Percentiles rank a stretch among this genome's conserved stretches.
Conservation (phyloP, 371 early-diverging fungal genomes). For the Mortierella sp. region DNA sequence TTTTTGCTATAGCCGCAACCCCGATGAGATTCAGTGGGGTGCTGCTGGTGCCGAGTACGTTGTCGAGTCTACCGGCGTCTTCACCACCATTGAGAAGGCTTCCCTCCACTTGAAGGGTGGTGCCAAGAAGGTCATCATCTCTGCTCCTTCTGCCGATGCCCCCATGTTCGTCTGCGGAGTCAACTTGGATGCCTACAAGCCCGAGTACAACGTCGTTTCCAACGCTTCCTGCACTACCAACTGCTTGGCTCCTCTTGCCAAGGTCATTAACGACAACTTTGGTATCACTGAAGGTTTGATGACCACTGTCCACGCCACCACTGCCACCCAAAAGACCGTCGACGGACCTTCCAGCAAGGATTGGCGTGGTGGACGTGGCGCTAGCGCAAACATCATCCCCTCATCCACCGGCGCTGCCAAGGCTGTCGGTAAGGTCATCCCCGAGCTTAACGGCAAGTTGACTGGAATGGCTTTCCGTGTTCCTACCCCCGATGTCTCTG, state of each 20-base stretch:
- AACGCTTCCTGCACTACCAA: slow-evolving; percentile 99
- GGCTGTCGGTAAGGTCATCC: slow-evolving; percentile 99
- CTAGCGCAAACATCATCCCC: slow-evolving; percentile 98
- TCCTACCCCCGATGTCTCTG: slow-evolving; percentile 97
- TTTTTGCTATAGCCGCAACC: slow-evolving; percentile 62
- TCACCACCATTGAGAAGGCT: slow-evolving; percentile 94
- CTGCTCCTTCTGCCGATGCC: slow-evolving; percentile 95
- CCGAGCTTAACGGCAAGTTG: slow-evolving; percentile 95
- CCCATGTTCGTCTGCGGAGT: slow-evolving; percentile 95
- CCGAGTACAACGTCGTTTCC: slow-evolving; percentile 89
- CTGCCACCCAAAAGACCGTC: slow-evolving; percentile 99
- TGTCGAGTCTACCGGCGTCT: slow-evolving; percentile 99
- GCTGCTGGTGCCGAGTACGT: slow-evolving; percentile 91
- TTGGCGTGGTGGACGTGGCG: slow-evolving; percentile 98
- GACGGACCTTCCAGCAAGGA: slow-evolving; percentile 99
- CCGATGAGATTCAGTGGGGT: slow-evolving; percentile 95
- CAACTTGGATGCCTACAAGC: slow-evolving; percentile 93
- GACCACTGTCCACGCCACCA: slow-evolving; percentile 99
- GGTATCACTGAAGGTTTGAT: slow-evolving; percentile 90
- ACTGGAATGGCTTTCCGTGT: slow-evolving; percentile 99
- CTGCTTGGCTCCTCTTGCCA: slow-evolving; percentile 99
- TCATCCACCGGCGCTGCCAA: slow-evolving; percentile 99
- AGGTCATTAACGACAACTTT: slow-evolving; percentile 97
- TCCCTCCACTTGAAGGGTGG: slow-evolving; percentile 92
- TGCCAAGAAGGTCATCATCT: slow-evolving; percentile 98